A percentile compares a stretch with the other conserved stretches of the same genome.
phyloP scores from a whole-genome alignment of 192 early-diverging fungal genomes.

The Backusella mclennaniae region DNA sequence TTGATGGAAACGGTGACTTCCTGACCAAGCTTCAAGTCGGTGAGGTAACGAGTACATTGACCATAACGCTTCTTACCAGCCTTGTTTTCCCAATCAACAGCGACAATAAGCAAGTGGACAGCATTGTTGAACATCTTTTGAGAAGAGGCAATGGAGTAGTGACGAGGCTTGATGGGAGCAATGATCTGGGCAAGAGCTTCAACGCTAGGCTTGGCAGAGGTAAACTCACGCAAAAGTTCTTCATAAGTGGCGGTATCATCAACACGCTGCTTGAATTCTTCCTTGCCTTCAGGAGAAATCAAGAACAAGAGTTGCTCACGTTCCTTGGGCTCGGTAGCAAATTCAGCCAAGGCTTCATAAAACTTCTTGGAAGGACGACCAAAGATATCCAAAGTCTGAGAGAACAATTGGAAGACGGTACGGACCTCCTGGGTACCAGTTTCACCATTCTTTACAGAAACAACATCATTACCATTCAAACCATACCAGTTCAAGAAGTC shows the following conservation, averaged over 20 bases:
- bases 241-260: slow-evolving; percentile 85
- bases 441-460: slow-evolving; percentile 56
- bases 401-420: slow-evolving; percentile 76
- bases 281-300: slow-evolving; percentile 68
- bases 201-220: slow-evolving; percentile 73
- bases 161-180: slow-evolving; percentile 90
- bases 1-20: slow-evolving; percentile 86
- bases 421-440: slow-evolving; percentile 64
- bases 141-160: slow-evolving; percentile 97
- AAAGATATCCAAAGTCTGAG: slow-evolving; percentile 87
- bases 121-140: slow-evolving; percentile 82
- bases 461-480: slow-evolving; percentile 61
- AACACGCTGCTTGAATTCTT: slow-evolving; percentile 76
- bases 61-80: slow-evolving; percentile 71
- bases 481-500: slow-evolving; percentile 76
- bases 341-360: slow-evolving; percentile 77
- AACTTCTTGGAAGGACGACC: slow-evolving; percentile 94
- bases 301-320: slow-evolving; percentile 63
- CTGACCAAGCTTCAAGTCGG: slow-evolving; percentile 64
- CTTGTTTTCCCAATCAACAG: slow-evolving; percentile 83
- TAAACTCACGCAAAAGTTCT: slow-evolving; percentile 84
- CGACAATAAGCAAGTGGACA: slow-evolving; percentile 90
- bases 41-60: slow-evolving; percentile 91
- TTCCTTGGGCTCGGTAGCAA: slow-evolving; percentile 68
- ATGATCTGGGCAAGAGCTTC: slow-evolving; percentile 72